Evolutionary conservation across 208 protist genomes (phyloP).

Genomic region (Trypanosoma conorhini): DNA sequence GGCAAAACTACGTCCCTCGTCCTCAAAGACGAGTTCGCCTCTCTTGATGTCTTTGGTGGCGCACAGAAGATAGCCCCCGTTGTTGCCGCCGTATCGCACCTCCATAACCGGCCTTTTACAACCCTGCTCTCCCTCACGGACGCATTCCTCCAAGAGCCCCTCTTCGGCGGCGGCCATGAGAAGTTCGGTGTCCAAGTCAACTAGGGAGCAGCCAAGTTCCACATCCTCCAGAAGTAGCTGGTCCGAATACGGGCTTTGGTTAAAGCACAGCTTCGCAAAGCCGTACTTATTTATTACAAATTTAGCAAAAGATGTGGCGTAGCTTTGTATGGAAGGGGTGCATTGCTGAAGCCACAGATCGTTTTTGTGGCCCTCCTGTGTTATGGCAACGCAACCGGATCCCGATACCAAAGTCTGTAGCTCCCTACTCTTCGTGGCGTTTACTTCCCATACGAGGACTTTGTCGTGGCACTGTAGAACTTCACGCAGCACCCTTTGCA

Average conservation of each 20-base stretch:
- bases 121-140: conserved; percentile 11
- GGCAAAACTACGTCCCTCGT: conserved; percentile 75
- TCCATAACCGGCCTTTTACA: conserved; percentile 10
- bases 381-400: conserved; percentile 7
- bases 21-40: conserved; percentile 73
- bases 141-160: conserved; percentile 18
- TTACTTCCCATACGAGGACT: conserved; percentile 50
- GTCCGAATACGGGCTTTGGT: conserved; percentile 9
- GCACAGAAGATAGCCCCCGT: conserved; percentile 67
- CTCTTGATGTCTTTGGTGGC: conserved; percentile 44
- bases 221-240: conserved; percentile 23
- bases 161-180: background rate
- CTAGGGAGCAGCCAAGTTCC: conserved; percentile 21
- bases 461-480: conserved; percentile 31
- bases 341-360: conserved; percentile 14
- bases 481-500: conserved; percentile 18
- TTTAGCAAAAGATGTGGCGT: conserved; percentile 28
- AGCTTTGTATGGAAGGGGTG: conserved; percentile 18
- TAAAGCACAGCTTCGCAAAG: conserved; percentile 28
- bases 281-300: conserved; percentile 36
- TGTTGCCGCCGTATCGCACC: conserved; percentile 13
- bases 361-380: conserved; percentile 3
- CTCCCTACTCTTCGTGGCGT: conserved; percentile 2
- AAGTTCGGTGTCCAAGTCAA: conserved; percentile 8
- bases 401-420: conserved; percentile 22